Percentiles rank a stretch among this genome's conserved stretches.
Evolutionary conservation across 345 rosid species (phyloP).

Genomic region (Euphorbia tirucalli): DNA sequence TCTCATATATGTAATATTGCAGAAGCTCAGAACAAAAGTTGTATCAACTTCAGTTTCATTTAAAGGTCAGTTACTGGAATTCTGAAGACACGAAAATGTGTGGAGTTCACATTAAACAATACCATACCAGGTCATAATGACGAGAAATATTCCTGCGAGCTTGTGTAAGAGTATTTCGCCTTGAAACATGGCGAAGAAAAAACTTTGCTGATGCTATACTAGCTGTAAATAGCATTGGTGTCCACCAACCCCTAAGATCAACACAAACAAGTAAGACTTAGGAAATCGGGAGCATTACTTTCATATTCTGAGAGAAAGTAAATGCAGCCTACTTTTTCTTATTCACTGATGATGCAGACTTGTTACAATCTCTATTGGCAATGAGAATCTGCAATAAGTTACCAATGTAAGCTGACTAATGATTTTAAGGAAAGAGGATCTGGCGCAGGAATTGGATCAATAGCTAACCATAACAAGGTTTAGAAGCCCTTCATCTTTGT

Average conservation of each 20-base stretch:
- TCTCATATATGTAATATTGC: background rate
- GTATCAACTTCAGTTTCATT: background rate
- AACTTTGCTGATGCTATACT: conserved; percentile 72
- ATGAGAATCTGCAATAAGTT: conserved; percentile 58
- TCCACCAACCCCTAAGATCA: conserved; percentile 90
- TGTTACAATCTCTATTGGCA: conserved; percentile 55
- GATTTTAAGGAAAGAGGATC: background rate
- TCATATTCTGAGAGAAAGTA: background rate
- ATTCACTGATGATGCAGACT: conserved; percentile 37
- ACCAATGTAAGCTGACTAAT: background rate
- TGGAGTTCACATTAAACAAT: background rate
- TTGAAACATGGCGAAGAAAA: conserved; percentile 65
- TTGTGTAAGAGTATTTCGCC: conserved; percentile 82
- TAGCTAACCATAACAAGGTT: conserved; percentile 63
- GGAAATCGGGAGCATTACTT: background rate
- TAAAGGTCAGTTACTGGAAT: background rate
- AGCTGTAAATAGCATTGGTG: conserved; percentile 72
- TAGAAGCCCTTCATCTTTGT: conserved; percentile 72
- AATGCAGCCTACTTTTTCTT: conserved; percentile 54
- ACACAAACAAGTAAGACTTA: background rate
- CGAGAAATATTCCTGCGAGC: conserved; percentile 94
- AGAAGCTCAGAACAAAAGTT: background rate
- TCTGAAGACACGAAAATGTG: background rate
- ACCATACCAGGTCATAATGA: conserved; percentile 70
- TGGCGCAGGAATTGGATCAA: background rate